phyloP scores from a whole-genome alignment of 2,329 filamentous ascomycete species.

The Xylariaceae sp. region DNA sequence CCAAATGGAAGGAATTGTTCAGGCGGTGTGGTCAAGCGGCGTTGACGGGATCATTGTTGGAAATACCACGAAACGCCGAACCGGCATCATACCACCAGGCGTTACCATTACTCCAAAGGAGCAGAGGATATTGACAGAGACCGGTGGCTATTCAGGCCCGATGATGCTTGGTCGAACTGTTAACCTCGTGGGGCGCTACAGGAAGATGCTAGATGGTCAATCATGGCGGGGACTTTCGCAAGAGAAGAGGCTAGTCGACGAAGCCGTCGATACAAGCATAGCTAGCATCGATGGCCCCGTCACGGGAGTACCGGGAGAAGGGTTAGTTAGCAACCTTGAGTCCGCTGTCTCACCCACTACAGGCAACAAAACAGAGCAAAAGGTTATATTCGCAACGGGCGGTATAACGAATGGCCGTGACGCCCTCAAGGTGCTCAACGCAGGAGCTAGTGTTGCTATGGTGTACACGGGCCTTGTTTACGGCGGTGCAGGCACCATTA shows the following conservation, averaged over 20 bases:
- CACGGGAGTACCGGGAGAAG: conserved; percentile 28
- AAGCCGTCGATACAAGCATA: conserved; percentile 31
- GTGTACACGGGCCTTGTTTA: conserved; percentile 76
- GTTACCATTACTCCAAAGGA: conserved; percentile 64
- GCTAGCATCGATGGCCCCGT: conserved; percentile 32
- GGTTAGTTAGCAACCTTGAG: conserved; percentile 18
- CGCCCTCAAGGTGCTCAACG: conserved; percentile 75
- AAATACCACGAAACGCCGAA: conserved; percentile 87
- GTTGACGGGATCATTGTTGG: conserved; percentile 96
- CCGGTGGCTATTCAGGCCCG: conserved; percentile 86
- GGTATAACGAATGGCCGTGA: conserved; percentile 87
- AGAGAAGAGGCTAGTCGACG: conserved; percentile 30
- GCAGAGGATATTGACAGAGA: conserved; percentile 63
- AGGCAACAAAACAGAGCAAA: conserved; percentile 42
- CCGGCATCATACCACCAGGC: conserved; percentile 64
- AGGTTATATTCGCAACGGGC: conserved; percentile 89
- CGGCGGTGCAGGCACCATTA: conserved; percentile 60
- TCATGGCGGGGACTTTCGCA: conserved; percentile 34
- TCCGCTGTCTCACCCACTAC: not conserved
- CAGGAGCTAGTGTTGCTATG: conserved; percentile 86
- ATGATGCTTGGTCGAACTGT: conserved; percentile 80
- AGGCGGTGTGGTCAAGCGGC: conserved; percentile 76
- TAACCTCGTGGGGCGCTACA: conserved; percentile 73
- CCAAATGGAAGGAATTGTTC: conserved; percentile 83
- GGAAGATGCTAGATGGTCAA: conserved; percentile 59